Evolutionary conservation across 2,329 filamentous ascomycete species (phyloP).

Genomic region (Monilinia vaccinii-corymbosi): DNA sequence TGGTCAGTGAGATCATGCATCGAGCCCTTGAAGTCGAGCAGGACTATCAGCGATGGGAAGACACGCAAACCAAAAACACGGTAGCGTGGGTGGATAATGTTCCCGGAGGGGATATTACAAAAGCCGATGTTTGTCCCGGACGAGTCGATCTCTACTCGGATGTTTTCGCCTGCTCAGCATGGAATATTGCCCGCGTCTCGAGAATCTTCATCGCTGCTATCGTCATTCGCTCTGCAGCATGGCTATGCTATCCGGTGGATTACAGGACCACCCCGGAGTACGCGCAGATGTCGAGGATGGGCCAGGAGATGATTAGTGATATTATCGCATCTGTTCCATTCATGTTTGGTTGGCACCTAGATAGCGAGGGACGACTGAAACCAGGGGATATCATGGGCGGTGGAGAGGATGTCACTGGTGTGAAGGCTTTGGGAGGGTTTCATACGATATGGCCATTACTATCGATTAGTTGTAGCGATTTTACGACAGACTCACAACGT

Average conservation of each 20-base stretch:
- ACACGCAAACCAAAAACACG: slow-evolving; percentile 38
- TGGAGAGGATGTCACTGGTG: slow-evolving; percentile 14
- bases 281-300: slow-evolving; percentile 42
- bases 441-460: slow-evolving; percentile 52
- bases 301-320: slow-evolving; percentile 45
- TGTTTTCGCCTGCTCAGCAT: slow-evolving; percentile 48
- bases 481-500: slow-evolving; percentile 48
- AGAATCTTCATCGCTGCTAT: slow-evolving; percentile 47
- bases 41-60: slow-evolving; percentile 43
- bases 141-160: slow-evolving; percentile 51
- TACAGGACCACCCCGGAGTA: slow-evolving; percentile 56
- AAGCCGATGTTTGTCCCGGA: slow-evolving; percentile 50
- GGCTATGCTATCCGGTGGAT: slow-evolving; percentile 50
- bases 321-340: slow-evolving; percentile 54
- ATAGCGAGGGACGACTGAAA: slow-evolving; percentile 31
- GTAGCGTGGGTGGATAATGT: slow-evolving; percentile 49
- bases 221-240: slow-evolving; percentile 50
- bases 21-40: slow-evolving; percentile 44
- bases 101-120: slow-evolving; percentile 41
- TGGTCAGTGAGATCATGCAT: slow-evolving; percentile 43
- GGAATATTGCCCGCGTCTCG: slow-evolving; percentile 46
- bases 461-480: slow-evolving; percentile 46
- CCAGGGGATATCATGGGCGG: slow-evolving; percentile 13
- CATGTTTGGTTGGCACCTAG: slow-evolving; percentile 49
- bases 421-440: slow-evolving; percentile 48